These are phyloP conservation scores for Beta lomatogona DNA, from an alignment of 179 eudicot species.

Conservation along the genomic window DNA sequence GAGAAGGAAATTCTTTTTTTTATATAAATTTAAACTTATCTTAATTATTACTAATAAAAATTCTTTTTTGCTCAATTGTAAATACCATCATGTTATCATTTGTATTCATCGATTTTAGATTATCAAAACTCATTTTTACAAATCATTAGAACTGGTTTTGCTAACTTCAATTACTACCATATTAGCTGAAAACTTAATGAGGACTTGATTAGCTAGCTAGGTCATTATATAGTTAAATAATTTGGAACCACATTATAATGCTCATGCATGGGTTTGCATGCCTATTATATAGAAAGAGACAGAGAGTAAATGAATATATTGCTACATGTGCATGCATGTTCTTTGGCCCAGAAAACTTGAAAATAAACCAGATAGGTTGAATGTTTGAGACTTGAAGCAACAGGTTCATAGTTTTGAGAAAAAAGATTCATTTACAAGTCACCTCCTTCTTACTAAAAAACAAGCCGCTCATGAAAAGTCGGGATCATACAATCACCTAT, in stretches of 20 bases:
- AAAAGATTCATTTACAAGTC: slow-evolving; percentile 23
- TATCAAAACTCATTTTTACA: too few species aligned
- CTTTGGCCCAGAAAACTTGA: slow-evolving; percentile 27
- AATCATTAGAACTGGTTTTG: too few species aligned
- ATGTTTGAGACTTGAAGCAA: slow-evolving; percentile 29
- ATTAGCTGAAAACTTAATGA: neutral
- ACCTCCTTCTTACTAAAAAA: slow-evolving; percentile 12
- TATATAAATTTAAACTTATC: too few species aligned
- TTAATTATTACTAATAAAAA: too few species aligned
- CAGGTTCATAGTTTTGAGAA: slow-evolving; percentile 8
- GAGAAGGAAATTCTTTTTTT: too few species aligned
- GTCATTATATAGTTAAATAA: neutral
- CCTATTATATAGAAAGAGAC: neutral
- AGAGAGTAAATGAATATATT: neutral
- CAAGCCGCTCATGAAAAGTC: slow-evolving; percentile 14
- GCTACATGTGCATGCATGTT: slow-evolving; percentile 40
- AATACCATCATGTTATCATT: too few species aligned
- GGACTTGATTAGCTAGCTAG: neutral
- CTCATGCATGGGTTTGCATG: neutral
- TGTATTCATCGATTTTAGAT: too few species aligned
- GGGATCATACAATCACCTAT: neutral
- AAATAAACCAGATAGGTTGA: slow-evolving; percentile 7
- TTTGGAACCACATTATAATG: neutral
- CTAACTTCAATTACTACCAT: too few species aligned
- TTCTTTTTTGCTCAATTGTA: too few species aligned